phyloP scores from a whole-genome alignment of 768 basidiomycete species.

The Lactarius tabidus region DNA sequence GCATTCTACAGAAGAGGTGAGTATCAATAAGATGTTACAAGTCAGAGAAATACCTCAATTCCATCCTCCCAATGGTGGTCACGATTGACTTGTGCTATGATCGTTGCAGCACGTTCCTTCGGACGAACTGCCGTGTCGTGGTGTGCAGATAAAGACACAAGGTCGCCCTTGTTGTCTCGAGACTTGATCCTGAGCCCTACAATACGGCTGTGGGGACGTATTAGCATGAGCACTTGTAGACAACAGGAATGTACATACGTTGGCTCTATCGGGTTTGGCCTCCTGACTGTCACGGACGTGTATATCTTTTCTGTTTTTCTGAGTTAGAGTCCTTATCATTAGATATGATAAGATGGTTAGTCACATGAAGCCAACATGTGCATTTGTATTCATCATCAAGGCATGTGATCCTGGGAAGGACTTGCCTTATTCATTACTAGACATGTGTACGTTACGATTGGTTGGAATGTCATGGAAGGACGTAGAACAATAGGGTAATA shows the following conservation, averaged over 20 bases:
- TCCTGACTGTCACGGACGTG: conserved; percentile 59
- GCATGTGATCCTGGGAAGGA: too few species aligned
- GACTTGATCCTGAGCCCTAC: conserved; percentile 50
- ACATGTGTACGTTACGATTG: too few species aligned
- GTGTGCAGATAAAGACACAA: conserved; percentile 39
- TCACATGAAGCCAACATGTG: too few species aligned
- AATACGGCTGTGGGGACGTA: conserved; percentile 36
- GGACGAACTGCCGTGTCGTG: conserved; percentile 54
- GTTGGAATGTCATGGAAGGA: too few species aligned
- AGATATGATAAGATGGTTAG: too few species aligned
- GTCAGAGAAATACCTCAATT: conserved; percentile 57
- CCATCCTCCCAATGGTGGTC: conserved; percentile 88
- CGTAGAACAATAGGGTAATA: too few species aligned
- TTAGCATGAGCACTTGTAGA: neutral
- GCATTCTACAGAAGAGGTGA: conserved; percentile 45
- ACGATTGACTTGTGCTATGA: conserved; percentile 57
- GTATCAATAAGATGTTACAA: neutral
- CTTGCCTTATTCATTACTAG: too few species aligned
- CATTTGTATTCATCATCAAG: too few species aligned
- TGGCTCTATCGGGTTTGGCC: conserved; percentile 39
- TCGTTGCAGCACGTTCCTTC: conserved; percentile 57
- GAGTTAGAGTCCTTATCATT: too few species aligned
- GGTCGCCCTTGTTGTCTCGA: conserved; percentile 39
- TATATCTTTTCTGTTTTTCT: too few species aligned
- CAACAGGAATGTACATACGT: conserved; percentile 27